These are phyloP conservation scores for Teunomyces pallodes DNA, from an alignment of 805 yeast genomes.

Conservation along the genomic window DNA sequence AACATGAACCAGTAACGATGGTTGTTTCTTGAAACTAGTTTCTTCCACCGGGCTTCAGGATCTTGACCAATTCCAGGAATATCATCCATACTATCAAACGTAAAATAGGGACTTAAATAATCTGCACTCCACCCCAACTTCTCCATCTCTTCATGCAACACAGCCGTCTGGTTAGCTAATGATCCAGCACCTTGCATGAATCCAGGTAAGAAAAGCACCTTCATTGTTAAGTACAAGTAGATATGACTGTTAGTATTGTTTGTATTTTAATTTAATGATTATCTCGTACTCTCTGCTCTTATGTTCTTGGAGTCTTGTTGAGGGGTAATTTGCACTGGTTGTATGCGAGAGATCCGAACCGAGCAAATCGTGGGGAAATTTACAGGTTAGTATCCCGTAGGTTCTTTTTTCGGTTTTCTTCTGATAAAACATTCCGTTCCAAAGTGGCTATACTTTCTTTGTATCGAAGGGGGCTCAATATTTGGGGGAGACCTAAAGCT, in stretches of 20 bases:
- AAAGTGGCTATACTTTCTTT: neutral
- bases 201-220: constrained; percentile 1
- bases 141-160: neutral
- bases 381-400: neutral
- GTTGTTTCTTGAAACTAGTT: constrained; percentile 22
- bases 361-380: neutral
- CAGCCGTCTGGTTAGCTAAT: neutral
- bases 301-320: too few relatives aligned
- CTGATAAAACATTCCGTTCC: neutral
- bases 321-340: too few relatives aligned
- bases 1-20: constrained; percentile 39
- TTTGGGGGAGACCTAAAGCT: too few relatives aligned
- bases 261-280: neutral
- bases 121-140: neutral
- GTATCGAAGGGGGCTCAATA: neutral
- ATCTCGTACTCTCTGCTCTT: neutral
- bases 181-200: constrained; percentile 2
- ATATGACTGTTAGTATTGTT: neutral
- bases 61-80: constrained; percentile 28
- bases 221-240: neutral
- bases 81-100: constrained; percentile 11
- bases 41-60: constrained; percentile 27
- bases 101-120: neutral
- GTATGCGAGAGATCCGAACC: neutral
- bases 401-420: neutral